Percentiles rank a stretch among this genome's conserved stretches.
These are phyloP conservation scores for Lolium perenne DNA, from an alignment of 176 grass and related monocot species.

Conservation along the genomic window DNA sequence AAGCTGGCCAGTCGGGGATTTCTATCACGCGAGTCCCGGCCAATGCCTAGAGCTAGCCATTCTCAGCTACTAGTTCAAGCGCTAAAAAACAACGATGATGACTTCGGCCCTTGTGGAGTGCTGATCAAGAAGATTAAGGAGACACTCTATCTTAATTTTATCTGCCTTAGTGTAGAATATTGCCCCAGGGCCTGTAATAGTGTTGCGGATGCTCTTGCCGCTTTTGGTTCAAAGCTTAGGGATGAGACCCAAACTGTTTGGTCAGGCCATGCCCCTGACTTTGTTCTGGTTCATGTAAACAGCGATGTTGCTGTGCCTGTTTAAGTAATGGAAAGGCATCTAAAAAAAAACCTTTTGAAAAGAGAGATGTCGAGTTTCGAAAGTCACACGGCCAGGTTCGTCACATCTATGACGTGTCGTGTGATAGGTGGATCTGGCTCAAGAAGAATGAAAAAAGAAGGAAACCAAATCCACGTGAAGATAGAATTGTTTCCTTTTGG, in stretches of 20 bases:
- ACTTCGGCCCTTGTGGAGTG: too few species aligned
- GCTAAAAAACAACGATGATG: too few species aligned
- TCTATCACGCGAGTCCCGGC: background rate
- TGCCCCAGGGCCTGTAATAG: too few species aligned
- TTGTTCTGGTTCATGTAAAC: too few species aligned
- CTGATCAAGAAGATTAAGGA: too few species aligned
- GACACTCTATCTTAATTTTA: too few species aligned
- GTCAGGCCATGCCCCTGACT: too few species aligned
- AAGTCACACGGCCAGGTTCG: background rate
- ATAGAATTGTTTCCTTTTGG: background rate
- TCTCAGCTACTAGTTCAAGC: background rate
- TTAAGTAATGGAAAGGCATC: background rate
- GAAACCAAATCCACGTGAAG: slow-evolving; percentile 1
- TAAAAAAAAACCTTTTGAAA: background rate
- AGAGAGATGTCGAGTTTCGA: background rate
- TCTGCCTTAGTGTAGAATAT: too few species aligned
- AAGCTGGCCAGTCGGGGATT: background rate
- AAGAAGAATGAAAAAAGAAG: background rate
- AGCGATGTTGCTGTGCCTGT: too few species aligned
- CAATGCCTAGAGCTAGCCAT: background rate
- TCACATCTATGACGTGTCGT: background rate
- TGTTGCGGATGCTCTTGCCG: too few species aligned
- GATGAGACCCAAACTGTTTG: too few species aligned
- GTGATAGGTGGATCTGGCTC: background rate
- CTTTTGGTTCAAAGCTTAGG: too few species aligned